phyloP scores from a whole-genome alignment of 164 flowering plant species.

The Paratinospora sagittata region DNA sequence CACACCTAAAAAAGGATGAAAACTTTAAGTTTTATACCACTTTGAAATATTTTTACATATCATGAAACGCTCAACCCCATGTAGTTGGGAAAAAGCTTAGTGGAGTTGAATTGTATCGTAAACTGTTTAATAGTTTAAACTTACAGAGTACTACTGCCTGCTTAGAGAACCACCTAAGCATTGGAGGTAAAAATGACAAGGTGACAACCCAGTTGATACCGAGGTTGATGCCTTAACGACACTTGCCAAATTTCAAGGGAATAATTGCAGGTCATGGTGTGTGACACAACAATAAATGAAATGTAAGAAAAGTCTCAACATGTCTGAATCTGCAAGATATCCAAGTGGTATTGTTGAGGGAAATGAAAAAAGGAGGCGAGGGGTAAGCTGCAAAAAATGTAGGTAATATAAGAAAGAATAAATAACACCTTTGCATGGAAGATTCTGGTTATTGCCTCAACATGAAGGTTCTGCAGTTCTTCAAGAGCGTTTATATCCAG shows the following conservation, averaged over 20 bases:
- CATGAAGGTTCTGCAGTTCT: constrained; percentile 58
- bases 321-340: neutral
- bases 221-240: too few species aligned
- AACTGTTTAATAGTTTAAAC: too few species aligned
- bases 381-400: neutral
- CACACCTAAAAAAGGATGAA: too few species aligned
- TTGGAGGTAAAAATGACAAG: too few species aligned
- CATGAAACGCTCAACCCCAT: too few species aligned
- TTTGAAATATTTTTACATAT: too few species aligned
- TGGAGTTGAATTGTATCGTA: too few species aligned
- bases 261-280: neutral
- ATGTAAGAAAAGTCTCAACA: neutral
- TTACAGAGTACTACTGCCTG: too few species aligned
- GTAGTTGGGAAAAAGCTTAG: too few species aligned
- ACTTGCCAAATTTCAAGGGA: neutral
- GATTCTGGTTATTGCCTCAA: constrained; percentile 64
- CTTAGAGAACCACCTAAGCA: too few species aligned
- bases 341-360: neutral
- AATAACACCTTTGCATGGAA: constrained; percentile 54
- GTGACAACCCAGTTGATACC: too few species aligned
- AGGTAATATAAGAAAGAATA: neutral
- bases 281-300: neutral
- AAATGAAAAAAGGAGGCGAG: neutral
- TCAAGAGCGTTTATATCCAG: constrained; percentile 43
- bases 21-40: too few species aligned